phyloP scores from a whole-genome alignment of 140 eudicot species.

The Bidens hawaiensis region DNA sequence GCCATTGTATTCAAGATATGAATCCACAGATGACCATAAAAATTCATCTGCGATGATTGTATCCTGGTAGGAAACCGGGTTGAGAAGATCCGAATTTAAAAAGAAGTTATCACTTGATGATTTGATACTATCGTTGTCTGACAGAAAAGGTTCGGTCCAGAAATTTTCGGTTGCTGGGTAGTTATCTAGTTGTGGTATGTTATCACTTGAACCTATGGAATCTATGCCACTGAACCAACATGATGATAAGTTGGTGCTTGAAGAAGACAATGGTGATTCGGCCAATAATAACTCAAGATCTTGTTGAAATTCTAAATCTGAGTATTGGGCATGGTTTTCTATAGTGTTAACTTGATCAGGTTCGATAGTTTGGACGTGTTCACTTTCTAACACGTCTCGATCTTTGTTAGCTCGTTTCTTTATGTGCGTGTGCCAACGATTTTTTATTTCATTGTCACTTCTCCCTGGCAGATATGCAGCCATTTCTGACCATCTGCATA shows the following conservation, averaged over 20 bases:
- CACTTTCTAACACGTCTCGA: not conserved
- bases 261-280: slow-evolving; percentile 31
- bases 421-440: slow-evolving; percentile 41
- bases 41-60: too few relatives aligned
- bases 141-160: too few relatives aligned
- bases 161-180: too few relatives aligned
- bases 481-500: slow-evolving; percentile 34
- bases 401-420: slow-evolving; percentile 26
- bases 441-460: slow-evolving; percentile 39
- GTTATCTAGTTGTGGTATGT: too few relatives aligned
- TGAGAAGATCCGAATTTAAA: too few relatives aligned
- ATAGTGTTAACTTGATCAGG: slow-evolving; percentile 1
- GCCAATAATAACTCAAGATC: slow-evolving; percentile 17
- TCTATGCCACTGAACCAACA: slow-evolving; percentile 15
- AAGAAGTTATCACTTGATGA: not conserved
- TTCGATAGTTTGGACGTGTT: slow-evolving; percentile 1
- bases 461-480: slow-evolving; percentile 37
- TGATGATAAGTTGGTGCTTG: slow-evolving; percentile 23
- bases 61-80: too few relatives aligned
- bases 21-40: too few relatives aligned
- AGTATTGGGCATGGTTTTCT: slow-evolving; percentile 1
- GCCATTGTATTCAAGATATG: too few relatives aligned
- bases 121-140: not conserved
- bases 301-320: slow-evolving; percentile 20
- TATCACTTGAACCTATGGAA: not conserved